Evolutionary conservation across 2,329 filamentous ascomycete species (phyloP), one percentile per base, ranked within the genome.

Genomic region (Hymenotorrendiella dingleyae): DNA sequence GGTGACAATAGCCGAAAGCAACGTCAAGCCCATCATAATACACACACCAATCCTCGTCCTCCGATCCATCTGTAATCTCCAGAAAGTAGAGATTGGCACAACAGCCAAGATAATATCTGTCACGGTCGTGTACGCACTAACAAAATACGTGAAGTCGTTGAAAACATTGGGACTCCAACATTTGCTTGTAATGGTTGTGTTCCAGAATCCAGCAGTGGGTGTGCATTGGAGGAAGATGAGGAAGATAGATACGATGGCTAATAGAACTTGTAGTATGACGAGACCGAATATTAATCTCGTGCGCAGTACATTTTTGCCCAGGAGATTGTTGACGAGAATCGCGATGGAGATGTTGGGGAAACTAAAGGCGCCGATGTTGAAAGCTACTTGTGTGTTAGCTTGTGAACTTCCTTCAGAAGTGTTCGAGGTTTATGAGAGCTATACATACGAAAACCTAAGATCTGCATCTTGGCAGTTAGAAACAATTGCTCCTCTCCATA

Each of bases 11-110:
- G 35, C 23, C 17, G 35, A 21, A 27, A 37, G 27, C n/a, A 37
- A 19, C 11, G 35, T 37, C 14, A 14, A 37, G 10, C 35, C 35
- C 35, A 37, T 37, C 35, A 37, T 37, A 10, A 37, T 14, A 37
- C 35, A 37, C 14, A 27, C 26, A 8, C 35, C 35, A 12, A 28
- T 17, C 23, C 27, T 37, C 4, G 35, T 37, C 27, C 35, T 26
- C 23, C 11, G 26, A 23, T 37, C 35, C 14, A 37, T 17, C 14
- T 37, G 26, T 17, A 37, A 17, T 16, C 27, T 37, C 35, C 35
- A 37, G 14, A 37, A 37, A 22, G 35, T 23, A 11, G 27, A 6
- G 11, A 27, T 37, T 27, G 23, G 35, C 14, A 37, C 35, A n/a
- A 37, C 35, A n/a, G 11, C 35, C 4, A 37, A 23, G 8, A 37